Evolutionary conservation across 2,329 filamentous ascomycete genomes (phyloP), one percentile per base, ranked within the genome.

Genomic region (Endoconidiophora laricicola): DNA sequence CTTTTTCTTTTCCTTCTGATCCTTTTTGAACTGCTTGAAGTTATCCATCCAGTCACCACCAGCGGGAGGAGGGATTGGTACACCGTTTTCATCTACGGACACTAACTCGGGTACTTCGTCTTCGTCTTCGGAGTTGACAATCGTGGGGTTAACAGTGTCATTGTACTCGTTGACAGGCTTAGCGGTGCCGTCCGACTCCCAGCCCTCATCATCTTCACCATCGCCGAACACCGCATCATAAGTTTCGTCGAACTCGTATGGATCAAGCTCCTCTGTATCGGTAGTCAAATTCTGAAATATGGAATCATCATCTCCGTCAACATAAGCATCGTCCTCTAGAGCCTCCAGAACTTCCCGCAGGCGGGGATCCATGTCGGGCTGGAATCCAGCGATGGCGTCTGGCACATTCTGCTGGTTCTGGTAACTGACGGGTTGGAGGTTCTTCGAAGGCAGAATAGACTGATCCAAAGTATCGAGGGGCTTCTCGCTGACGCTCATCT

Each of bases 291-390:
- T 66, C 42, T 76, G 77, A 63, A 98, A 96, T 47, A 96, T 67
- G 50, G 91, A 84, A n/a, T 91, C 85, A 36, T 90, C 77, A 20
- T 88, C 78, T 5, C 84, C 74, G 45, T 84, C 90, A 2, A 98
- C 88, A 60, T 86, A 98, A 2, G 83, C 90, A 22, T 98, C 91
- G 60, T 98, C 91, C 45, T 98, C 91, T 26, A 98, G 68, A 9
- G 91, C 91, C 65, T 95, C 88, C 22, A 98, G 67, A 4, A 88
- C 87, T 63, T 98, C 91, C 43, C 91, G 76, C 57, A 98, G 63
- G 38, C 90, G 74, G 2, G 88, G 88, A 60, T 98, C 93, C 91
- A 98, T 96, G 61, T 96, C 88, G 5, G 93, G 91, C 65, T 98
- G 83, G 63, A 98, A 94, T 0, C 91, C 91, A 2, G 84, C 82